phyloP scores from a whole-genome alignment of 495 filamentous ascomycete genomes.

The Penicillium antarcticum region DNA sequence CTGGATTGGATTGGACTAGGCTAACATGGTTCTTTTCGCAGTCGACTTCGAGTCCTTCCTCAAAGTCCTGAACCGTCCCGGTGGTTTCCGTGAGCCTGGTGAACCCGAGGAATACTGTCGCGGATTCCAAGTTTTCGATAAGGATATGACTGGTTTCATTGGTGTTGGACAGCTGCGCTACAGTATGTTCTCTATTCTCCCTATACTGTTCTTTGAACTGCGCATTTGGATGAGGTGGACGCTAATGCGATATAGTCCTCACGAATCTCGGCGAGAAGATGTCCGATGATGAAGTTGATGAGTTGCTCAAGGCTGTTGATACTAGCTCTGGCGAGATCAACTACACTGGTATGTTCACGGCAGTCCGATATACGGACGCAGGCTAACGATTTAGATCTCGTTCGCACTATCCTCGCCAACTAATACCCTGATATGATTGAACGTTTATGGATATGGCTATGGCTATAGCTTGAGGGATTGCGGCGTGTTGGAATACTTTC shows the following conservation, averaged over 20 bases:
- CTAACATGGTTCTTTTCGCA: conserved; percentile 32
- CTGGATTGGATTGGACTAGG: neutral
- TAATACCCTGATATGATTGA: conserved; percentile 43
- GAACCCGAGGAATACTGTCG: conserved; percentile 97
- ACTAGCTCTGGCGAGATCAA: conserved; percentile 93
- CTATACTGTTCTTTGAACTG: too few species aligned
- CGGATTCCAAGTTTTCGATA: conserved; percentile 98
- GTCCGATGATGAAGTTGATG: conserved; percentile 96
- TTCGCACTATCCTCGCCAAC: conserved; percentile 92
- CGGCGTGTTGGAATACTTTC: conserved; percentile 4
- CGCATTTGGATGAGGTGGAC: neutral
- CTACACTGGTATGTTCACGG: conserved; percentile 69
- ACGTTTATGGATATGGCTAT: conserved; percentile 11
- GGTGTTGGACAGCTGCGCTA: conserved; percentile 95
- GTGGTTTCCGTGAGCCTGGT: conserved; percentile 95
- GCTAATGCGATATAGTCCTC: conserved; percentile 54
- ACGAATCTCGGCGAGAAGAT: conserved; percentile 98
- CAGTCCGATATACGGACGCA: too few species aligned
- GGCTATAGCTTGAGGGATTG: conserved; percentile 5
- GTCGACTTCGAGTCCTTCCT: conserved; percentile 98
- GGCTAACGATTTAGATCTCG: conserved; percentile 59
- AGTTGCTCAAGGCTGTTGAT: conserved; percentile 95
- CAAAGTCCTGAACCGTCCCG: conserved; percentile 92
- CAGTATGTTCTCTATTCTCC: conserved; percentile 43
- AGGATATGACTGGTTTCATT: conserved; percentile 97